Conservation (phyloP, 192 early-diverging fungal genomes). For the Podila minutissima region DNA sequence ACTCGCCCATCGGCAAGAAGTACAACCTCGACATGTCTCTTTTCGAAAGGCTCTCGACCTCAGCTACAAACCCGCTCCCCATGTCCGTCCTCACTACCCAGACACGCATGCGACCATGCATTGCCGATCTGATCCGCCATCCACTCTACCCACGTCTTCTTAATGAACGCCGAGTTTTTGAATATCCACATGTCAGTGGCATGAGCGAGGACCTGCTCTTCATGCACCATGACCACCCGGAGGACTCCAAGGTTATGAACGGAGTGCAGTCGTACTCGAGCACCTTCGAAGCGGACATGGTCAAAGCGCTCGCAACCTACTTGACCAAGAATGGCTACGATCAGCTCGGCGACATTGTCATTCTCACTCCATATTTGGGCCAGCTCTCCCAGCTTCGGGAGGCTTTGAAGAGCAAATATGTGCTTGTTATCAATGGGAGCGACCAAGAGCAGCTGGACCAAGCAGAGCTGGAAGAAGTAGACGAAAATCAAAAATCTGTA, state of each 20-base stretch:
- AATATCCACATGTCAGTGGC: too few species aligned
- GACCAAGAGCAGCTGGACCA: conserved; percentile 45
- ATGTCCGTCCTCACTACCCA: conserved; percentile 53
- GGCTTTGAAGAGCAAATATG: conserved; percentile 19
- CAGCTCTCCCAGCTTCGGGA: conserved; percentile 57
- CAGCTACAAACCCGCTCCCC: conserved; percentile 41
- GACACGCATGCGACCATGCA: conserved; percentile 63
- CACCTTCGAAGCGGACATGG: conserved; percentile 61
- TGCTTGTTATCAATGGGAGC: conserved; percentile 47
- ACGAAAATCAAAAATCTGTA: not conserved
- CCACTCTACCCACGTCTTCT: conserved; percentile 57
- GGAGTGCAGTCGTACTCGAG: conserved; percentile 59
- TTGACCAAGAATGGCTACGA: conserved; percentile 62
- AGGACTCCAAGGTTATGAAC: conserved; percentile 50
- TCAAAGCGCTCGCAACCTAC: conserved; percentile 54
- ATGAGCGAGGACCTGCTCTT: conserved; percentile 58
- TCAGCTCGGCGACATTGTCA: conserved; percentile 55
- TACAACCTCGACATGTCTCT: conserved; percentile 57
- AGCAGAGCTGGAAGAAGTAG: conserved; percentile 22
- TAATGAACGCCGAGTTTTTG: conserved; percentile 49
- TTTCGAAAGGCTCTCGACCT: conserved; percentile 60
- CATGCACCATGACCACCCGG: conserved; percentile 55
- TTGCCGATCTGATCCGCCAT: conserved; percentile 57
- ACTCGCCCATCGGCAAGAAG: conserved; percentile 45
- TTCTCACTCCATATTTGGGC: conserved; percentile 65